These are phyloP conservation scores for Thelephora ganbajun DNA, from an alignment of 768 basidiomycete genomes.

Conservation along the genomic window DNA sequence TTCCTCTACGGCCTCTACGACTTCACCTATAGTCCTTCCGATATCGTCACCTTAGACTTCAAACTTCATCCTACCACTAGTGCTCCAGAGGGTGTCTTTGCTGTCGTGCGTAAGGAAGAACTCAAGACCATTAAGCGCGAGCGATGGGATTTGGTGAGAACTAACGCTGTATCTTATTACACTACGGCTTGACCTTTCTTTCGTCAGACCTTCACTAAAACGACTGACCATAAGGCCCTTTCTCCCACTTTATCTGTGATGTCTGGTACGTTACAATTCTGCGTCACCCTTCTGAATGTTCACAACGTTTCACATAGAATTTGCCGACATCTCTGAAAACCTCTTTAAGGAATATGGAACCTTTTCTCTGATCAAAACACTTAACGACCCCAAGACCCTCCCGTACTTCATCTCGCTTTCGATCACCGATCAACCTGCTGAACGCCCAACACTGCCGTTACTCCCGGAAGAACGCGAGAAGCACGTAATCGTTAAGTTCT, in stretches of 20 bases:
- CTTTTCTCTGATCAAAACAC: slow-evolving; percentile 36
- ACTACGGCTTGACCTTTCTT: background rate
- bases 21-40: slow-evolving; percentile 53
- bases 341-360: slow-evolving; percentile 46
- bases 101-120: slow-evolving; percentile 69
- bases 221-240: slow-evolving; percentile 48
- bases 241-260: slow-evolving; percentile 57
- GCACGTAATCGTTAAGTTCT: slow-evolving; percentile 60
- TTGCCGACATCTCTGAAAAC: slow-evolving; percentile 71
- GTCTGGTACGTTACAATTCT: slow-evolving; percentile 34
- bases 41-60: slow-evolving; percentile 70
- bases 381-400: slow-evolving; percentile 50
- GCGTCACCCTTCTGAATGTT: background rate
- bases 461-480: slow-evolving; percentile 43
- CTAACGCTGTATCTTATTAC: background rate
- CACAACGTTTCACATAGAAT: slow-evolving; percentile 34
- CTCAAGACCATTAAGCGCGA: slow-evolving; percentile 49
- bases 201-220: slow-evolving; percentile 67
- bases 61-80: slow-evolving; percentile 38
- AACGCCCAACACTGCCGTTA: slow-evolving; percentile 41
- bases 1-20: slow-evolving; percentile 53
- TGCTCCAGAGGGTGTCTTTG: slow-evolving; percentile 70
- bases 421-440: slow-evolving; percentile 79
- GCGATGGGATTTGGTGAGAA: slow-evolving; percentile 82
- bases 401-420: slow-evolving; percentile 80